Evolutionary conservation across 2,329 filamentous ascomycete species (phyloP).

Genomic region (Pyricularia sp.): DNA sequence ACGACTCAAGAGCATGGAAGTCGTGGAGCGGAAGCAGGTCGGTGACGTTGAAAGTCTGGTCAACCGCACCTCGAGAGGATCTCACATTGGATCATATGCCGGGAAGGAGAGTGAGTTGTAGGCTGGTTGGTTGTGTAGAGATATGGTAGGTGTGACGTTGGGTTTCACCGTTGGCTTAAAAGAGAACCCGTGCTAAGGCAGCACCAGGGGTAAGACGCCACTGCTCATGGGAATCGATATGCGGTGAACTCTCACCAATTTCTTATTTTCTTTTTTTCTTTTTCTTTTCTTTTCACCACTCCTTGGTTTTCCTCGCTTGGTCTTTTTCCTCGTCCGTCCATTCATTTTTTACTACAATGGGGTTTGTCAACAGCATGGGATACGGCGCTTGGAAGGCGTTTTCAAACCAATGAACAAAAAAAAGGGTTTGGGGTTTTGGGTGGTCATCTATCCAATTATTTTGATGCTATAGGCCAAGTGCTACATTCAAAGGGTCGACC

Average conservation of each 20-base stretch:
- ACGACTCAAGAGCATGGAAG: constrained; percentile 61
- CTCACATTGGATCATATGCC: background rate
- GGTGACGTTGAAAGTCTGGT: constrained; percentile 77
- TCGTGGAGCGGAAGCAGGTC: constrained; percentile 82
- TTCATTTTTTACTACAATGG: constrained; percentile 1
- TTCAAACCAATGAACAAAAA: background rate
- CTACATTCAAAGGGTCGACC: background rate
- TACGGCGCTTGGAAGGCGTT: background rate
- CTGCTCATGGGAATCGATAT: background rate
- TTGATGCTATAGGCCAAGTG: background rate
- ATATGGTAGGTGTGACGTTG: background rate
- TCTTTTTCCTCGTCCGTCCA: background rate
- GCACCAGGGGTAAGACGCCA: too few relatives aligned
- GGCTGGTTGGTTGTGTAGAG: background rate
- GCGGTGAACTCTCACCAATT: background rate
- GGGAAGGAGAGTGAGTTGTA: constrained; percentile 1
- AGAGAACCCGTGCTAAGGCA: background rate
- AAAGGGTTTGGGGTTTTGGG: background rate
- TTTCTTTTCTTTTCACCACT: background rate
- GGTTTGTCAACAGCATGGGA: constrained; percentile 1
- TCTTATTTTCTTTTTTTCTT: background rate
- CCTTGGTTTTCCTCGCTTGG: background rate
- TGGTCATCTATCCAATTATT: background rate
- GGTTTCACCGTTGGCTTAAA: background rate
- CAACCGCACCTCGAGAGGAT: constrained; percentile 30